These are phyloP conservation scores for Aspergillus tubingensis DNA, from an alignment of 2,329 filamentous ascomycete species.

Conservation along the genomic window DNA sequence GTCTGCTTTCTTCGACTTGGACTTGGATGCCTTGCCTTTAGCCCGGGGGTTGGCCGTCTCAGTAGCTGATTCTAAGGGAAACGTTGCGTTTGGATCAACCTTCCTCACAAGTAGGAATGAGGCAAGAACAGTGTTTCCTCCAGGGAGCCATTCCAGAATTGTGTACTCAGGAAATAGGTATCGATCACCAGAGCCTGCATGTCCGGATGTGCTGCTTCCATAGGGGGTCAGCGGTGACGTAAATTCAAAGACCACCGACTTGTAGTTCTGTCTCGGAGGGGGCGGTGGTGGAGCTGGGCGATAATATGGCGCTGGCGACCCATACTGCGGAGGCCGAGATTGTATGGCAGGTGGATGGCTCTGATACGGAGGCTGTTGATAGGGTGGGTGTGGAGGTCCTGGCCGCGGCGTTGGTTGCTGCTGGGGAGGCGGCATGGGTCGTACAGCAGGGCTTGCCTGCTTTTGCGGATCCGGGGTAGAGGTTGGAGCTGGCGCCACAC, in stretches of 20 bases:
- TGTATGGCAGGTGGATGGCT: conserved; percentile 37
- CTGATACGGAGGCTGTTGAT: conserved; percentile 36
- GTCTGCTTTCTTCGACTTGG: conserved; percentile 43
- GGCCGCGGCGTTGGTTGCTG: conserved; percentile 29
- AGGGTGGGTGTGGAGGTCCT: conserved; percentile 30
- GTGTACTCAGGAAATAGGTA: conserved; percentile 53
- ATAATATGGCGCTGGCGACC: conserved; percentile 37
- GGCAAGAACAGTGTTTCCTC: conserved; percentile 48
- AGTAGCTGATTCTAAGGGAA: conserved; percentile 37
- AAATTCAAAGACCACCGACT: conserved; percentile 52
- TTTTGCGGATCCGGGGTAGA: conserved; percentile 17
- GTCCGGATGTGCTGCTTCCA: conserved; percentile 42
- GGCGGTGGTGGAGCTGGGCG: conserved; percentile 34
- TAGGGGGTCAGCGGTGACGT: conserved; percentile 45
- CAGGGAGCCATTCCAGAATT: conserved; percentile 51
- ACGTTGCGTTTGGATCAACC: conserved; percentile 42
- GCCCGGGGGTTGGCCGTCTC: conserved; percentile 32
- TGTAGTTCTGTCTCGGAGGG: conserved; percentile 44
- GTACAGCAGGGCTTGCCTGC: conserved; percentile 16
- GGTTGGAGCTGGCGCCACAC: conserved; percentile 10
- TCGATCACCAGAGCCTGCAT: conserved; percentile 48
- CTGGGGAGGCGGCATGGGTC: conserved; percentile 14
- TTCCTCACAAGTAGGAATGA: conserved; percentile 51
- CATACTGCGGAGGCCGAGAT: conserved; percentile 39
- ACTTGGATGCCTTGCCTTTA: conserved; percentile 30